phyloP scores from a whole-genome alignment of 2,329 filamentous ascomycete species.

The Periconia sp. region DNA sequence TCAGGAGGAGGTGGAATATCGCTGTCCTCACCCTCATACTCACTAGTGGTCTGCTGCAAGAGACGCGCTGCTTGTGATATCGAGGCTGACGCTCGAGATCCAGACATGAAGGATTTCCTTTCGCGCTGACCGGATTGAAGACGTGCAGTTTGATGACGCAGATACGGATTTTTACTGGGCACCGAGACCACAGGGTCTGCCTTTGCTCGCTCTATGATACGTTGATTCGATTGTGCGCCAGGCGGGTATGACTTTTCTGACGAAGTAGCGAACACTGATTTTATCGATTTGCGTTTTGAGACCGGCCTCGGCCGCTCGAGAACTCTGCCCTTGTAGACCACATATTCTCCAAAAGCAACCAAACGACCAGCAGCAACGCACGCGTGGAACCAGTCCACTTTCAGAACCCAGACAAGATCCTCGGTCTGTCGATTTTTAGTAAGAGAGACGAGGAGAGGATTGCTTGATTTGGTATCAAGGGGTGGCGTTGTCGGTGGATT shows the following conservation, averaged over 20 bases:
- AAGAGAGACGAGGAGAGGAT: not conserved
- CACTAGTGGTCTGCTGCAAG: conserved; percentile 72
- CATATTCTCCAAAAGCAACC: conserved; percentile 51
- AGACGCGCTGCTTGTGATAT: conserved; percentile 45
- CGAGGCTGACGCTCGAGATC: conserved; percentile 14
- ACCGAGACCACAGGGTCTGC: conserved; percentile 43
- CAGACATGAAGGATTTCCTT: conserved; percentile 32
- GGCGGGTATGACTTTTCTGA: conserved; percentile 18
- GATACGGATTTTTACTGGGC: conserved; percentile 12
- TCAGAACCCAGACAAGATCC: conserved; percentile 53
- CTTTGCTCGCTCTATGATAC: conserved; percentile 58
- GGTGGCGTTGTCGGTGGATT: conserved; percentile 11
- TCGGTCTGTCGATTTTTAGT: conserved; percentile 14
- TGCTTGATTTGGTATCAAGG: conserved; percentile 4
- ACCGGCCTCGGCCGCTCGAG: conserved; percentile 39
- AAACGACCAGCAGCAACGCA: conserved; percentile 47
- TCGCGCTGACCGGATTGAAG: conserved; percentile 36
- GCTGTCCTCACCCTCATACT: conserved; percentile 63
- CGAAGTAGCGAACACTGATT: conserved; percentile 12
- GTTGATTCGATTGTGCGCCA: conserved; percentile 13
- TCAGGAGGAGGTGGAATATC: conserved; percentile 68
- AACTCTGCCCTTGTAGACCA: conserved; percentile 55
- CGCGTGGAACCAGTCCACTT: conserved; percentile 56
- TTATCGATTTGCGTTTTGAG: conserved; percentile 18
- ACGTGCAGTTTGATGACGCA: conserved; percentile 14